Percentiles rank a stretch among this genome's conserved stretches.
Evolutionary conservation across 495 filamentous ascomycete genomes (phyloP).

Genomic region (Aspergillus leporis): DNA sequence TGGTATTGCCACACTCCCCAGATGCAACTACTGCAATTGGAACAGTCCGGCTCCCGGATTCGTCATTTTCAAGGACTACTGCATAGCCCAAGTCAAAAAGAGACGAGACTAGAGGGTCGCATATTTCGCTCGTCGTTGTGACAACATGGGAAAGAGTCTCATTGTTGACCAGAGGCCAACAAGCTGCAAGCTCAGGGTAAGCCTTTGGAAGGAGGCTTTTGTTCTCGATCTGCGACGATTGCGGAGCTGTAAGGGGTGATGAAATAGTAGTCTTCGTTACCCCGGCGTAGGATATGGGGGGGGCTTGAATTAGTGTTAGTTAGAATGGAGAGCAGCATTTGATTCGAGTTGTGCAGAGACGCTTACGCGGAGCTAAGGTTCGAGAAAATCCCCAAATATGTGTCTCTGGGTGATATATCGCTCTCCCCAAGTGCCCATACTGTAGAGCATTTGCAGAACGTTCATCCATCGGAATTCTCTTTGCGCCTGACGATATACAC

Average conservation of each 20-base stretch:
- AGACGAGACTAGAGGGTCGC: slow-evolving; percentile 41
- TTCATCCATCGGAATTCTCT: slow-evolving; percentile 64
- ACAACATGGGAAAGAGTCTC: slow-evolving; percentile 35
- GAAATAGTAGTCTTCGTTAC: slow-evolving; percentile 31
- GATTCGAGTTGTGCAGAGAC: not conserved
- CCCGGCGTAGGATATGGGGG: slow-evolving; percentile 35
- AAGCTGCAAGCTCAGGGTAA: slow-evolving; percentile 42
- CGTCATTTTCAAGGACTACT: slow-evolving; percentile 27
- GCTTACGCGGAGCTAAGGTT: slow-evolving; percentile 31
- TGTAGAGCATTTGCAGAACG: slow-evolving; percentile 51
- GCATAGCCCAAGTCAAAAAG: slow-evolving; percentile 49
- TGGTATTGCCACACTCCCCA: slow-evolving; percentile 43
- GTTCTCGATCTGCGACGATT: slow-evolving; percentile 20
- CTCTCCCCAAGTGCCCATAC: slow-evolving; percentile 66
- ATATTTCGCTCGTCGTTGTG: slow-evolving; percentile 27
- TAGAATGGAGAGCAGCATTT: not conserved
- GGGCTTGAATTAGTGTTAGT: slow-evolving; percentile 25
- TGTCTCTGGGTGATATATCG: slow-evolving; percentile 53
- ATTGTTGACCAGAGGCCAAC: slow-evolving; percentile 31
- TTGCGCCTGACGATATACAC: slow-evolving; percentile 33
- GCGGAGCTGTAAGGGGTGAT: slow-evolving; percentile 20
- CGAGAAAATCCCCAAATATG: slow-evolving; percentile 58
- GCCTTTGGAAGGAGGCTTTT: slow-evolving; percentile 26
- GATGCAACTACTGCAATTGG: slow-evolving; percentile 44
- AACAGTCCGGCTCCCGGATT: slow-evolving; percentile 32